These are phyloP conservation scores for Amaranthus hypochondriacus DNA, from an alignment of 148 eudicot species.

Conservation along the genomic window DNA sequence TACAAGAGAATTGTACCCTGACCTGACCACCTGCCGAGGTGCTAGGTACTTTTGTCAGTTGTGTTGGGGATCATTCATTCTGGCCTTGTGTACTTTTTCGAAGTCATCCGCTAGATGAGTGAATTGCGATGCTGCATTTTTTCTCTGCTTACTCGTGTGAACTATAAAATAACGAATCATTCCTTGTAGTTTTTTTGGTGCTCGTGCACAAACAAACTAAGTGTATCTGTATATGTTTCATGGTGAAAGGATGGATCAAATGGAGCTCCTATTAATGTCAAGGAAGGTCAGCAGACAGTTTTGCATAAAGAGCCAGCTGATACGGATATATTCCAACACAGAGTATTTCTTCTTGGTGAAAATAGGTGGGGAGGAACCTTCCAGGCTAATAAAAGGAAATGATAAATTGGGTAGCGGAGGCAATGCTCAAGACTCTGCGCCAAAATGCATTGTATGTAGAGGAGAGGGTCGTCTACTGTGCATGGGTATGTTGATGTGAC, in stretches of 20 bases:
- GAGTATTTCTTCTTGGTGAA: conserved; percentile 94
- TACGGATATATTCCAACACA: conserved; percentile 27
- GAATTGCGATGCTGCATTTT: neutral
- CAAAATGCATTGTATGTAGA: conserved; percentile 63
- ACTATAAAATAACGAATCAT: neutral
- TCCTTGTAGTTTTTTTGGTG: neutral
- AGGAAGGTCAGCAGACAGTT: conserved; percentile 41
- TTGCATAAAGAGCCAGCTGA: conserved; percentile 35
- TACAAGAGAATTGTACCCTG: neutral
- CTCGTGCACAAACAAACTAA: neutral
- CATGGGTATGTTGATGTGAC: conserved; percentile 45
- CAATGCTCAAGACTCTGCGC: conserved; percentile 25
- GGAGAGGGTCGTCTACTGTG: conserved; percentile 86
- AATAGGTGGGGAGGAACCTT: conserved; percentile 97
- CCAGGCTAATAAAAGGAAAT: conserved; percentile 49
- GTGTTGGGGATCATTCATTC: conserved; percentile 1
- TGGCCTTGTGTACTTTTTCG: conserved; percentile 1
- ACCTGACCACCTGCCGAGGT: neutral
- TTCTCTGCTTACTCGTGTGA: neutral
- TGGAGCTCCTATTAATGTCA: conserved; percentile 47
- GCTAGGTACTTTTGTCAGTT: neutral
- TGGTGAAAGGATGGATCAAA: conserved; percentile 43
- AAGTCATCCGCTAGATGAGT: neutral
- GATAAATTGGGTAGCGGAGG: conserved; percentile 29
- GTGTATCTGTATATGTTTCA: neutral